Evolutionary conservation across 2,329 filamentous ascomycete genomes (phyloP), one percentile per base, ranked within the genome.

Genomic region (Trichoderma sp.): DNA sequence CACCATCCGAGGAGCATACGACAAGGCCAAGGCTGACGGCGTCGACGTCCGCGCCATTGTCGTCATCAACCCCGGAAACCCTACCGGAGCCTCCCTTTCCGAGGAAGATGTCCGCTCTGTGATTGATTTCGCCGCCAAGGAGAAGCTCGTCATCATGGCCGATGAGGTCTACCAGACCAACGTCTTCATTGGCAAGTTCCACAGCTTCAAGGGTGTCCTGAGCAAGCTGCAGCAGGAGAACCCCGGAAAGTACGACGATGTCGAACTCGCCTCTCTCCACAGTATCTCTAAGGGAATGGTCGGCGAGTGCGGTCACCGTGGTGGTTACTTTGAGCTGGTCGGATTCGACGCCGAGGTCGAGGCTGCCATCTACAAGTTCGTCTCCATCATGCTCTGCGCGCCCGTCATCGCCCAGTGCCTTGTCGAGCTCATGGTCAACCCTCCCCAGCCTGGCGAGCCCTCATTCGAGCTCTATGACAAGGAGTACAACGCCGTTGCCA

Each of bases 121-220:
- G n/a, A 86, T 98, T 73, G 89, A 96, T 72, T 91, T 97, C 72
- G 95, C 96, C 49, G 90, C 89, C 32, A 86, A 94, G 79, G 89
- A 97, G 84, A 89, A 90, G 74, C 86, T 99, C 30, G 94, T 98
- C 68, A 85, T 98, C 73, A 88, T 99, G 76, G 96, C 96, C 64
- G 96, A 99, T 77, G 96, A 99, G 81, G 96, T 99, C 46, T 99
- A 99, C 87, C 96, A 99, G 83, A 98, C 96, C 77, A 99, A 99
- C 81, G 92, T 99, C 75, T 99, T 99, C 82, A 84, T 91, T 71
- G 96, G 96, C 80, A 86, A 95, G 79, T 99, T 99, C 85, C 89
- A 92, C 82, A 96, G 92, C 76, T 98, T 99, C 90, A 98, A 98
- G 84, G 89, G 91, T 75, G 89, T 91, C 51, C 87, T 99, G 61